Base-by-base conservation (phyloP, 257 asterid species). In the Capsicum chinense region DNA sequence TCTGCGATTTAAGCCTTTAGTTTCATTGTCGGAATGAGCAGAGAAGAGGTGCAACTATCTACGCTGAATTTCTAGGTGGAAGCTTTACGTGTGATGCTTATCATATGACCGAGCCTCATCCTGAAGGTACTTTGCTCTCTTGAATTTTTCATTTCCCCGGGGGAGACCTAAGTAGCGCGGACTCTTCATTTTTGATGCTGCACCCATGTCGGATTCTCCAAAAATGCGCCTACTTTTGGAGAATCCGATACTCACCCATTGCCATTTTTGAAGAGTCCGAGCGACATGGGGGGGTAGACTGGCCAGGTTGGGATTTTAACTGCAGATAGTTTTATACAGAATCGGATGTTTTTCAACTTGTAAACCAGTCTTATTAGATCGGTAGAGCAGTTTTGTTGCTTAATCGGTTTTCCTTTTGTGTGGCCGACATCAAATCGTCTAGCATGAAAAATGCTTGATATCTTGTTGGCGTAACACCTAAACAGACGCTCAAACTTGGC, bases 51-150 rank as follows among this genome's bases (percentile, higher is more conserved):
- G 92, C 93, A 79, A 81, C 69, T 19, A 88, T 91, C 80, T 91
- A 91, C 60, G 91, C 91, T n/a, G 92, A 91, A 85, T 87, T 91
- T 87, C 87, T 91, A 8, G 92, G 92, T 63, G 92, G 93, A 79
- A 89, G 92, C 85, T 87, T 86, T 83, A 78, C 93, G 10, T 91
- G 79, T 70, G 89, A 89, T 81, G 92, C 93, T 63, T 83, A 87
- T 81, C 87, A 87, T 71, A 80, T 83, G 84, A 84, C 88, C 3
- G 86, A 88, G 56, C 87, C 89, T 52, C 90, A 85, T 35, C 89
- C 88, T n/a, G 83, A 91, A 17, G 89, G 93, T 90, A 78, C 48
- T 66, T 16, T 2, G 7, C 21, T 15, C 54, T 14, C 56, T 19
- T 21, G 35, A 35, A 11, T 0, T n/a, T 1, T n/a, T 19, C 19